These are phyloP conservation scores for Syncephalastrum monosporum DNA, from an alignment of 371 early-diverging fungal genomes.

Conservation along the genomic window DNA sequence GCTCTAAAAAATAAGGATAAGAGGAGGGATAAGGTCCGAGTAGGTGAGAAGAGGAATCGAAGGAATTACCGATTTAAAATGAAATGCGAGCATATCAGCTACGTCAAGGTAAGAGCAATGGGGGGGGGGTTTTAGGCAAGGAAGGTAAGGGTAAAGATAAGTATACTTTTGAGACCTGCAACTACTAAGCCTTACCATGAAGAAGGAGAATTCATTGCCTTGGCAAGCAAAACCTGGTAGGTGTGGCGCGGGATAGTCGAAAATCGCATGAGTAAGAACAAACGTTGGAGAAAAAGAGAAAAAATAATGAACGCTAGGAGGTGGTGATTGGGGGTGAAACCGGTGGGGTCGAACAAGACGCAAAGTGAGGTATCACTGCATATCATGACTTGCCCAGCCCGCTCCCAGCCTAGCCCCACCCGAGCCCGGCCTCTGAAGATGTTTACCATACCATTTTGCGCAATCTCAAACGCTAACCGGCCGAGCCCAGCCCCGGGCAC, in stretches of 20 bases:
- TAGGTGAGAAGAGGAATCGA: too few relatives aligned
- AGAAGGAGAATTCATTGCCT: constrained; percentile 82
- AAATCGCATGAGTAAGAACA: too few relatives aligned
- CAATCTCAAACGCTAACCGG: constrained; percentile 85
- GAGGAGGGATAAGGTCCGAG: too few relatives aligned
- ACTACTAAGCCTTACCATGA: constrained; percentile 50
- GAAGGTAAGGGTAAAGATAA: too few relatives aligned
- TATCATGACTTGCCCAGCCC: not conserved
- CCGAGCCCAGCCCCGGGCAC: constrained; percentile 94
- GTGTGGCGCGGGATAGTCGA: too few relatives aligned
- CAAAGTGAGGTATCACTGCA: not conserved
- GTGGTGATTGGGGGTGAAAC: not conserved
- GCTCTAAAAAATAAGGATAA: too few relatives aligned
- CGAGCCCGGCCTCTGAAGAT: too few relatives aligned
- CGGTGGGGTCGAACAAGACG: not conserved
- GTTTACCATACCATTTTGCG: constrained; percentile 48
- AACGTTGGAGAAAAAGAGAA: too few relatives aligned
- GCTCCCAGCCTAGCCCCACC: too few relatives aligned
- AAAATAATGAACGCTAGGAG: not conserved
- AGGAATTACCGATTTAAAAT: constrained; percentile 69
- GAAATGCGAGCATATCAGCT: constrained; percentile 86
- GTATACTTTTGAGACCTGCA: too few relatives aligned
- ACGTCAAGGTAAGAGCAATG: not conserved
- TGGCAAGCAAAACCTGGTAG: constrained; percentile 75
- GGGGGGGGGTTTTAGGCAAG: too few relatives aligned